Evolutionary conservation across 2,329 filamentous ascomycete species (phyloP).

Genomic region (Cryphonectria japonica): DNA sequence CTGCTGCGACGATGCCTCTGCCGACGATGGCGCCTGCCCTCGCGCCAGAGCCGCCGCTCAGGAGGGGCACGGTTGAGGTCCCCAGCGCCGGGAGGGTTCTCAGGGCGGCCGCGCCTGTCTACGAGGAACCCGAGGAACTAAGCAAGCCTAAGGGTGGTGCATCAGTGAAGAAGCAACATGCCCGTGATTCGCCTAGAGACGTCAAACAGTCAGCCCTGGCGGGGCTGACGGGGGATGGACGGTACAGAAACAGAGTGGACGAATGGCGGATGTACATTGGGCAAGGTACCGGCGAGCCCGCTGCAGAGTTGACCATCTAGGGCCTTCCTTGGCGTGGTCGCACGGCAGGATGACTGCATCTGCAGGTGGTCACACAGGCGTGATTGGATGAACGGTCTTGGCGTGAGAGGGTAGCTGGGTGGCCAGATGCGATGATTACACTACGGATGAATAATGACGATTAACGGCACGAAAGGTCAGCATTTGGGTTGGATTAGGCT

Average conservation of each 20-base stretch:
- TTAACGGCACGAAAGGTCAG: not conserved
- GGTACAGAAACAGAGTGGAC: conserved; percentile 52
- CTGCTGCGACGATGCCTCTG: conserved; percentile 38
- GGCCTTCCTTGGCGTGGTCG: not conserved
- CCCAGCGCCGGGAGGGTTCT: conserved; percentile 33
- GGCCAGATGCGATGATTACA: conserved; percentile 2
- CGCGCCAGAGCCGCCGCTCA: conserved; percentile 38
- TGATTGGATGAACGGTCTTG: not conserved
- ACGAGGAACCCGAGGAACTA: conserved; percentile 41
- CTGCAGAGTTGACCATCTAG: conserved; percentile 10
- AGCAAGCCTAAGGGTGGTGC: conserved; percentile 35
- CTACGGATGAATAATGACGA: conserved; percentile 6
- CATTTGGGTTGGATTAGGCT: conserved; percentile 6
- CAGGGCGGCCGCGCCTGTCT: conserved; percentile 21
- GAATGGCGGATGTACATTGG: conserved; percentile 55
- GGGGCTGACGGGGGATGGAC: conserved; percentile 49
- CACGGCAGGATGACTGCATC: not conserved
- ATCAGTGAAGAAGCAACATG: conserved; percentile 34
- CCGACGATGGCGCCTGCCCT: conserved; percentile 42
- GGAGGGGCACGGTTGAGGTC: conserved; percentile 47
- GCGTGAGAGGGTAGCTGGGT: not conserved
- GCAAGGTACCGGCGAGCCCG: conserved; percentile 44
- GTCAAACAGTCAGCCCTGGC: conserved; percentile 46
- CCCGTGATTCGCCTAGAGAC: conserved; percentile 37
- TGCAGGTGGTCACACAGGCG: not conserved